Evolutionary conservation across 257 asterid genomes (phyloP).

Genomic region (Nicotiana undulata): DNA sequence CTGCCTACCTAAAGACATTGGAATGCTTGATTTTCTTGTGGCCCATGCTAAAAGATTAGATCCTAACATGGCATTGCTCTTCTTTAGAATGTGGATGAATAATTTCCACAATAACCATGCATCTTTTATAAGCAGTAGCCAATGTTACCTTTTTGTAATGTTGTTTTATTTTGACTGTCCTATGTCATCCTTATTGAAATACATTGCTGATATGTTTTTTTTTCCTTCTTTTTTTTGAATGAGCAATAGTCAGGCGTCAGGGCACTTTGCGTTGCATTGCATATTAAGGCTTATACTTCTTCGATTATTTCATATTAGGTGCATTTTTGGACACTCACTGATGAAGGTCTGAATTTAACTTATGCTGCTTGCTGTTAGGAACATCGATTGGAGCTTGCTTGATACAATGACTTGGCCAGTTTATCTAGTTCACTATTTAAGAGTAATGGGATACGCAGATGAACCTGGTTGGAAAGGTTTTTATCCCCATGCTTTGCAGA

Average conservation of each 20-base stretch:
- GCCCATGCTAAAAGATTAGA: background rate
- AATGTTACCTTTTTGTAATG: background rate
- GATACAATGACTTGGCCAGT: constrained; percentile 84
- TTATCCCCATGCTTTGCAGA: constrained; percentile 52
- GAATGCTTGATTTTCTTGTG: background rate
- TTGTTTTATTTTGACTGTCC: background rate
- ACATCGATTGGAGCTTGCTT: constrained; percentile 77
- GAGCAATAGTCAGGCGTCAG: background rate
- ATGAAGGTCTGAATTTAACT: background rate
- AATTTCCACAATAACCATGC: background rate
- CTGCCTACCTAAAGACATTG: background rate
- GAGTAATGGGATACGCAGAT: constrained; percentile 39
- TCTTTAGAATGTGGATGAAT: background rate
- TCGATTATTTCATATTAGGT: background rate
- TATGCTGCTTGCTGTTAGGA: constrained; percentile 31
- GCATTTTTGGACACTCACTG: background rate
- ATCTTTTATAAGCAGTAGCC: background rate
- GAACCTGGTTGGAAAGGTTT: constrained; percentile 63
- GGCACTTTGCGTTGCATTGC: background rate
- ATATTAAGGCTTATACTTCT: background rate
- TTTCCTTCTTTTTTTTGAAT: background rate
- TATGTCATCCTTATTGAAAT: background rate
- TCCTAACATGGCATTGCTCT: background rate
- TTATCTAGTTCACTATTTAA: constrained; percentile 55
- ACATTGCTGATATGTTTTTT: background rate